Base-by-base conservation (phyloP, 1,284 basidiomycete species). In the Marasmius tenuissimus region DNA sequence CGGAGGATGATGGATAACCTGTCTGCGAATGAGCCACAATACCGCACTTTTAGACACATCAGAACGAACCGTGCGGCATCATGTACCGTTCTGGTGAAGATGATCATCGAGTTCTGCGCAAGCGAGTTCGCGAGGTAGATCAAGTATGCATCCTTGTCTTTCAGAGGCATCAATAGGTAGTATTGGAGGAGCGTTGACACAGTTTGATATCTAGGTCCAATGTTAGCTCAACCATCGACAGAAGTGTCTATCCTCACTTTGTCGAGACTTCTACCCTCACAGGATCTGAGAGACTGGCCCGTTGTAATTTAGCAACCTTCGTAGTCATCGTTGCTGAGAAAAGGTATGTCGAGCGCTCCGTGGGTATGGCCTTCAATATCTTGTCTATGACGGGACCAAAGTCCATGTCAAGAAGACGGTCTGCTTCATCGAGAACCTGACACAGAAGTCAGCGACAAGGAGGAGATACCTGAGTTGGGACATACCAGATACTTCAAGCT, bases 241-340 rank as follows among this genome's bases (percentile, higher is more conserved):
- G 48, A 20, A 8, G 22, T 40, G 48, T 27, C 34, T 33, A 55
- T 11, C 75, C 89, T 68, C 72, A 95, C 93, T 98, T 98, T 69
- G 92, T 87, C 42, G 89, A 94, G 1, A 97, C 95, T 76, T 99
- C 96, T 7, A 99, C 89, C 66, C 94, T 86, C n/a, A 98, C 88
- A 7, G 97, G 97, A 73, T 97, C 97, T 58, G 88, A 87, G 70
- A 99, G 81, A 81, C 93, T 95, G n/a, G 97, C 97, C 60, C 97
- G 82, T 74, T 99, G 97, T 8, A 99, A 82, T 76, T 99, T 98
- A 27, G 94, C 96, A 10, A 99, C 96, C 76, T 98, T 99, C 22
- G 95, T 97, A 2, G 97, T 98, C 96, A 99, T 99, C n/a, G 97
- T 99, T 0, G 97, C 97, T 14, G 96, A 97, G 81, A 97, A 99